phyloP scores from a whole-genome alignment of 441 rosid genomes.

The Pelargonium fulgidum region DNA sequence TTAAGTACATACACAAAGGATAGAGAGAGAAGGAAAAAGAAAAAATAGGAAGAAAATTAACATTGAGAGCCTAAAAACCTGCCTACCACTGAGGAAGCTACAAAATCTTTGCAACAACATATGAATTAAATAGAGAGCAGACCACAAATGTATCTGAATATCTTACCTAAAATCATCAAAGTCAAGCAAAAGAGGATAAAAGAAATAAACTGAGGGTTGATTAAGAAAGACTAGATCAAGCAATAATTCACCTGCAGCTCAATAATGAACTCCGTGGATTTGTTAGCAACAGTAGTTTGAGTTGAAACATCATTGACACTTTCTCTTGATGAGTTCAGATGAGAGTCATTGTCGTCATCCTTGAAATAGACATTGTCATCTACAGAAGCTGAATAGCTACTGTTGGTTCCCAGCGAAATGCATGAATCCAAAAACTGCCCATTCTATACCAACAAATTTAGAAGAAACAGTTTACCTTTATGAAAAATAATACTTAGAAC shows the following conservation, averaged over 20 bases:
- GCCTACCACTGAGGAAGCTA: too few relatives aligned
- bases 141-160: constrained; percentile 2
- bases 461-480: neutral
- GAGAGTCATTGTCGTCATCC: constrained; percentile 39
- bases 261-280: constrained; percentile 53
- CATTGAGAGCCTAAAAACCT: too few relatives aligned
- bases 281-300: constrained; percentile 39
- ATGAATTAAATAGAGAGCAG: neutral
- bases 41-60: too few relatives aligned
- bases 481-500: constrained; percentile 7
- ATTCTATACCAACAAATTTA: constrained; percentile 41
- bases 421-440: constrained; percentile 89
- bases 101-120: too few relatives aligned
- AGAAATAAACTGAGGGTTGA: neutral
- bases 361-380: constrained; percentile 64
- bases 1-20: too few relatives aligned
- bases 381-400: constrained; percentile 66
- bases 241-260: constrained; percentile 69
- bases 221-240: neutral
- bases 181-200: neutral
- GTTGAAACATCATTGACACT: constrained; percentile 31
- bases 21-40: too few relatives aligned
- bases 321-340: constrained; percentile 32
- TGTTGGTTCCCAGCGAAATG: constrained; percentile 66
- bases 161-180: neutral